Conservation (phyloP, 805 yeast genomes). For the Wickerhamiella lipophila region DNA sequence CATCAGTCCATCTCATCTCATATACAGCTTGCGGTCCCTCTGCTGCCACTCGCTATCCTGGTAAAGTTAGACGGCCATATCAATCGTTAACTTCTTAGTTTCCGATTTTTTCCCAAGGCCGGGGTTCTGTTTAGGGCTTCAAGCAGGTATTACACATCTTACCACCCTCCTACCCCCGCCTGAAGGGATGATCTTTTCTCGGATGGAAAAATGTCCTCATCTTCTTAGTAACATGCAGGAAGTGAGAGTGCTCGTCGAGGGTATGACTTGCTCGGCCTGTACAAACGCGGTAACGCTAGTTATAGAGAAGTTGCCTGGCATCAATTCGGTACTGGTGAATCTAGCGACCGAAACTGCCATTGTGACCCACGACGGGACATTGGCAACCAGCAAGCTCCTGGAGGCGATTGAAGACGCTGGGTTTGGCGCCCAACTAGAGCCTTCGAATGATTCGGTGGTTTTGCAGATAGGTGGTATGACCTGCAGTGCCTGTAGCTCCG, state of each 20-base stretch:
- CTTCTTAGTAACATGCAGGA: conserved; percentile 7
- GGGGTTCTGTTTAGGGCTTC: no score
- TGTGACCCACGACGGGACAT: conserved; percentile 35
- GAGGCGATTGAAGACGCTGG: conserved; percentile 65
- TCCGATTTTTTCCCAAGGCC: no score
- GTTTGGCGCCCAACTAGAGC: conserved; percentile 38
- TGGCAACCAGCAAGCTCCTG: conserved; percentile 31
- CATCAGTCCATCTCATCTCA: neutral
- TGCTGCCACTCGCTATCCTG: neutral
- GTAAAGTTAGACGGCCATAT: neutral
- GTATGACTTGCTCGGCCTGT: conserved; percentile 93
- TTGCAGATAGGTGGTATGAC: conserved; percentile 49
- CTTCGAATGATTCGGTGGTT: conserved; percentile 10
- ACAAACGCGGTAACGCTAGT: conserved; percentile 51
- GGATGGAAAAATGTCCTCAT: neutral
- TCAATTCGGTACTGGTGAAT: conserved; percentile 48
- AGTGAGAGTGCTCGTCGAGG: conserved; percentile 31
- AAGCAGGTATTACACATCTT: neutral
- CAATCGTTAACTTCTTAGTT: no score
- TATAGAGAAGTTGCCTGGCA: conserved; percentile 39
- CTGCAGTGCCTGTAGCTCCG: conserved; percentile 40
- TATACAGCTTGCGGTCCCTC: neutral
- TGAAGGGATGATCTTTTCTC: neutral
- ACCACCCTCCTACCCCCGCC: neutral
- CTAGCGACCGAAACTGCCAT: conserved; percentile 63